Percentiles rank a stretch among this genome's conserved stretches.
Evolutionary conservation across 495 filamentous ascomycete species (phyloP).

Genomic region (Haplographium delicatum): DNA sequence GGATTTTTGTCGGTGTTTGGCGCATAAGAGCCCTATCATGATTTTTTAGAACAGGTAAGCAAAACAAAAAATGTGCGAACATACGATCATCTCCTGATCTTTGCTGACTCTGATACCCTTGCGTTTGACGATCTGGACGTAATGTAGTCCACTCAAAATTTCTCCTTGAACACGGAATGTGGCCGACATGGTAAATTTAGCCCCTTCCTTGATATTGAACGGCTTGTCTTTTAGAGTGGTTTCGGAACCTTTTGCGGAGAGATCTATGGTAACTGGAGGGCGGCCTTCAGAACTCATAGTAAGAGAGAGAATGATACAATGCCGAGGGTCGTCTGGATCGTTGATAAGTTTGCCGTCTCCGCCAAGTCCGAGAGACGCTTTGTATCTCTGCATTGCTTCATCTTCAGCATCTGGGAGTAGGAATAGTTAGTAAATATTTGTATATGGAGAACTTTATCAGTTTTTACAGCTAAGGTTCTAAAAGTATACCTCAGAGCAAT

Average conservation of each 20-base stretch:
- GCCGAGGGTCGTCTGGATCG: conserved; percentile 71
- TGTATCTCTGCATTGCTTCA: conserved; percentile 94
- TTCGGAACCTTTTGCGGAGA: conserved; percentile 58
- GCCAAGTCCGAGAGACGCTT: conserved; percentile 86
- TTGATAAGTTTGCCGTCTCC: conserved; percentile 49
- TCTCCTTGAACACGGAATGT: conserved; percentile 94
- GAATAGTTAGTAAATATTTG: background rate
- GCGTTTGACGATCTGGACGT: conserved; percentile 86
- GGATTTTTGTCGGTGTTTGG: conserved; percentile 83
- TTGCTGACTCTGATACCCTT: conserved; percentile 80
- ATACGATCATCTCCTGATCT: conserved; percentile 93
- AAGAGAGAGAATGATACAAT: conserved; percentile 85
- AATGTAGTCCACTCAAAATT: conserved; percentile 89
- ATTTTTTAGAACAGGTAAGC: conserved; percentile 6
- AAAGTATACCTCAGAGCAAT: too few relatives aligned
- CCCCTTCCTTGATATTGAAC: conserved; percentile 95
- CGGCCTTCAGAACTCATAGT: conserved; percentile 77
- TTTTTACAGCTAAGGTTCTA: too few relatives aligned
- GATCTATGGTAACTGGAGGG: conserved; percentile 77
- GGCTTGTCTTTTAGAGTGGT: conserved; percentile 74
- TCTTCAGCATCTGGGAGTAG: conserved; percentile 57
- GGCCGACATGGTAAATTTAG: conserved; percentile 86
- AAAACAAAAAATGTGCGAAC: conserved; percentile 26
- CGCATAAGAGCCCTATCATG: conserved; percentile 67
- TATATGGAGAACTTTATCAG: too few relatives aligned